Evolutionary conservation across 345 rosid genomes (phyloP).

Genomic region (Leavenworthia alabamica): DNA sequence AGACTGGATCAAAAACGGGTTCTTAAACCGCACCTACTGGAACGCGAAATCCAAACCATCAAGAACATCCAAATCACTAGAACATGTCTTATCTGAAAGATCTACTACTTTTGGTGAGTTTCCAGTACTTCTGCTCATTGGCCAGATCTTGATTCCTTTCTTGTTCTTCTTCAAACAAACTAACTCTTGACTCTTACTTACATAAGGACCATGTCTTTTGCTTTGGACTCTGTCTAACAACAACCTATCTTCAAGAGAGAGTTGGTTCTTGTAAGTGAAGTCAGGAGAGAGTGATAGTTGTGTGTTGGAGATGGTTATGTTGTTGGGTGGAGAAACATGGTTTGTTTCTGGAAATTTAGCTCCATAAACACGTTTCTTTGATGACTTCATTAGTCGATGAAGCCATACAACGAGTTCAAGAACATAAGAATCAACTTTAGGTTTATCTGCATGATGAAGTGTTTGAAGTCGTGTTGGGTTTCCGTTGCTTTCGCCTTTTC

Average conservation of each 20-base stretch:
- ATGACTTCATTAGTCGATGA: slow-evolving; percentile 52
- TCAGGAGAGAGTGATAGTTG: slow-evolving; percentile 31
- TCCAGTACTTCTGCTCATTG: slow-evolving; percentile 58
- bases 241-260: slow-evolving; percentile 59
- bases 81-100: slow-evolving; percentile 16
- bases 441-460: slow-evolving; percentile 69
- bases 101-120: slow-evolving; percentile 45
- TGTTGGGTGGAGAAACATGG: slow-evolving; percentile 30
- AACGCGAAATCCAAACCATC: slow-evolving; percentile 44
- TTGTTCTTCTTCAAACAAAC: slow-evolving; percentile 20
- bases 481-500: slow-evolving; percentile 21
- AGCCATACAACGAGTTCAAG: slow-evolving; percentile 80
- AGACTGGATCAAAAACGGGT: slow-evolving; percentile 12
- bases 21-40: background rate
- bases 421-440: slow-evolving; percentile 51
- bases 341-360: slow-evolving; percentile 30
- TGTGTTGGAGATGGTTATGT: slow-evolving; percentile 28
- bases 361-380: slow-evolving; percentile 42
- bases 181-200: slow-evolving; percentile 86
- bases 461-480: slow-evolving; percentile 70
- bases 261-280: slow-evolving; percentile 30
- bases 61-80: slow-evolving; percentile 41
- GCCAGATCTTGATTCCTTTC: slow-evolving; percentile 35
- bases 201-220: slow-evolving; percentile 44
- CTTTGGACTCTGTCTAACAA: slow-evolving; percentile 42